Evolutionary conservation across 495 filamentous ascomycete species (phyloP), one percentile per base, ranked within the genome.

Genomic region (Parachaetomium inaequale): DNA sequence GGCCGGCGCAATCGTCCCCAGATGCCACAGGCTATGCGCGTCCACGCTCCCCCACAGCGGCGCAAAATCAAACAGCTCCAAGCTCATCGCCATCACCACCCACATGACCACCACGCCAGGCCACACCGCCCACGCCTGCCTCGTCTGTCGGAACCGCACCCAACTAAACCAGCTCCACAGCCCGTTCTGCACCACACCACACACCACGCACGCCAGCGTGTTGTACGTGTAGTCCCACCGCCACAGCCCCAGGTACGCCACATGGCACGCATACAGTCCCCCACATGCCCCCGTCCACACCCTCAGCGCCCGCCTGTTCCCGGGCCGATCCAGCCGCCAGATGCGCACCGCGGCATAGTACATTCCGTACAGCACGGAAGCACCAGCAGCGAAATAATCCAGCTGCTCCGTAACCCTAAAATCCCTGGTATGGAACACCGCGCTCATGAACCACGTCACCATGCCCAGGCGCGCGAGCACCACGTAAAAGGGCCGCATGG

Each of bases 161-260:
- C 88, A 85, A 66, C 90, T 93, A 74, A 95, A 97, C 65, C 81
- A 85, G 15, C 82, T 90, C 94, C 94, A 98, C 58, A 98, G 70
- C 6, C 86, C 46, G 64, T 98, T 96, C 71, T 90, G 87, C 29
- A 95, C 71, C 51, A 90, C 79, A 0, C 94, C 94, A 26, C 89
- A 82, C 14, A 83, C 86, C 28, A 98, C 90, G 67, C 97, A 98
- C 19, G 92, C 95, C 2, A 86, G 84, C 93, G 98, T 98, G 68
- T 98, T 98, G 76, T 98, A 98, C 3, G 86, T 87, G 70, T 98
- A 98, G 71, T 97, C 89, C 91, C 94, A 98, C 29, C 79, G 79
- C 83, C 90, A 88, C 63, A 91, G 84, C 67, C 84, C 90, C 50
- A 98, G 82, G 72, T 96, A 98, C 60, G 79, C 82, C 55, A 95